Evolutionary conservation across 208 protist species (phyloP), one percentile per base, ranked within the genome.

Genomic region (Crithidia expoeki): DNA sequence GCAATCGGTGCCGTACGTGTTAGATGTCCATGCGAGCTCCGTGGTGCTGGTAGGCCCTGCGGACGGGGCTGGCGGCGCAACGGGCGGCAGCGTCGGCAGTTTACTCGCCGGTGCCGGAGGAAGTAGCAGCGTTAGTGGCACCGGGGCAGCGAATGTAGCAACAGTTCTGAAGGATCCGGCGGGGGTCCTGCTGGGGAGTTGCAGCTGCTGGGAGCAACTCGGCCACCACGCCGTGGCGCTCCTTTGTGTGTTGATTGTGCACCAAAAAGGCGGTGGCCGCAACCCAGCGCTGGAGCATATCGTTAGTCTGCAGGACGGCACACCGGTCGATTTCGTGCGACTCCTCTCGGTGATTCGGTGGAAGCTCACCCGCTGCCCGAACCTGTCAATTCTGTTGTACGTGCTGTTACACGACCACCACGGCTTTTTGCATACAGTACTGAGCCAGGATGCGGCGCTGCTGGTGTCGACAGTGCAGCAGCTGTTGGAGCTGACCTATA

Each of bases 341-440:
- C 70, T 95, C 11, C 80, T 93, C 30, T 50, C 55, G 12, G 60
- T 82, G 12, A 72, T 92, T 5, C 62, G 58, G 27, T 76, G 28
- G 50, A 62, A 74, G 21, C 36, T 95, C 27, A 17, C 69, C 16
- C 59, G 53, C 19, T 93, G 82, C 58, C 87, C 90, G 0, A 60
- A 76, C 12, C 19, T 93, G 21, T 85, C 78, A 59, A 84, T 90
- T 62, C 46, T 95, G 21, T 63, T 95, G 38, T 95, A 95, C 68
- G 67, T 74, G 33, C 71, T 95, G 5, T 19, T 95, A 19, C 70
- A 90, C 58, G 90, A 95, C 60, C 84, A 93, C 49, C 76, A 65
- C 23, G 82, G 63, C 14, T 92, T 92, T 68, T 53, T 90, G 32
- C 77, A 84, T 51, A 76, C 77, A 0, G 49, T 76, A 0, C 68